Evolutionary conservation across 2,329 filamentous ascomycete genomes (phyloP).

Genomic region (Fusarium tjaetaba): DNA sequence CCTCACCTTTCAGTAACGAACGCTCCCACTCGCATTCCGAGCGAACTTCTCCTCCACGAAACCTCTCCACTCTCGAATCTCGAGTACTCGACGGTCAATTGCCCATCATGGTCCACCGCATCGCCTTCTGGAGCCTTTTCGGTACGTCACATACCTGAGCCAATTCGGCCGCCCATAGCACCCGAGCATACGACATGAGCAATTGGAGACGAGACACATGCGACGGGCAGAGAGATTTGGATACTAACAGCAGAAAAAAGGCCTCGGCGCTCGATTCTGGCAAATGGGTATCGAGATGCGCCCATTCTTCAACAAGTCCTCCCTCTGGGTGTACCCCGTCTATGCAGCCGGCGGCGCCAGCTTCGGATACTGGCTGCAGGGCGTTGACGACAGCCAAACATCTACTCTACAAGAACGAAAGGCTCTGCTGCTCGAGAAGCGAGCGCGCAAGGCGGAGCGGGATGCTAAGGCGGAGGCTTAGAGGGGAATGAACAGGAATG

Average conservation of each 20-base stretch:
- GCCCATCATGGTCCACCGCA: slow-evolving; percentile 67
- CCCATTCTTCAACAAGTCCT: slow-evolving; percentile 85
- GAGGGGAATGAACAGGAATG: neutral
- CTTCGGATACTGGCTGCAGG: slow-evolving; percentile 97
- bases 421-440: slow-evolving; percentile 86
- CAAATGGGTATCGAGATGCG: slow-evolving; percentile 99
- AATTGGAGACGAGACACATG: neutral
- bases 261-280: slow-evolving; percentile 91
- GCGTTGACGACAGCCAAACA: slow-evolving; percentile 85
- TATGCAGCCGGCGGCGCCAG: slow-evolving; percentile 87
- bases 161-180: slow-evolving; percentile 22
- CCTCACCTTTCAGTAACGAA: slow-evolving; percentile 41
- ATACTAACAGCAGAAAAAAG: slow-evolving; percentile 57
- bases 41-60: slow-evolving; percentile 28
- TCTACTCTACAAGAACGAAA: slow-evolving; percentile 81
- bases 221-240: neutral
- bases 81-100: slow-evolving; percentile 40
- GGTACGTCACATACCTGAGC: slow-evolving; percentile 62
- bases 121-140: slow-evolving; percentile 90
- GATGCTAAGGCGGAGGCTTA: slow-evolving; percentile 46
- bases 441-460: slow-evolving; percentile 69
- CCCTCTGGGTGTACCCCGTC: slow-evolving; percentile 90
- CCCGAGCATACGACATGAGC: neutral
- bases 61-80: slow-evolving; percentile 10
- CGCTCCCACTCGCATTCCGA: slow-evolving; percentile 33